Evolutionary conservation across 257 asterid genomes (phyloP).

Genomic region (Eucommia ulmoides): DNA sequence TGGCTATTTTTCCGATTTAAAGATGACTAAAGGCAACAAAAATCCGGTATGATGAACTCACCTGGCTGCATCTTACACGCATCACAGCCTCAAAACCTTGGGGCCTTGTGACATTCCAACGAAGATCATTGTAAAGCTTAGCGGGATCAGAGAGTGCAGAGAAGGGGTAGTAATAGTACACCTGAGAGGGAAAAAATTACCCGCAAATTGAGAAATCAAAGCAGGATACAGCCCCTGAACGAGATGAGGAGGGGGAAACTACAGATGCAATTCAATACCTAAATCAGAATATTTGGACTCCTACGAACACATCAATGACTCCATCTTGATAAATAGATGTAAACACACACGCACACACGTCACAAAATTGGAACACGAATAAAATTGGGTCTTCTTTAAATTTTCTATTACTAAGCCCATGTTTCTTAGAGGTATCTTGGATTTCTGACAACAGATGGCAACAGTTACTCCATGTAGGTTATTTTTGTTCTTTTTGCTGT

Average conservation of each 20-base stretch:
- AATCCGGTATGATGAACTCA: conserved; percentile 24
- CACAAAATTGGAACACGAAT: no score
- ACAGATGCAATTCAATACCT: background rate
- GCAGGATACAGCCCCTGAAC: no score
- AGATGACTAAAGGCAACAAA: no score
- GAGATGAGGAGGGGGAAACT: background rate
- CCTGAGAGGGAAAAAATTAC: conserved; percentile 22
- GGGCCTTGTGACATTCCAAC: conserved; percentile 96
- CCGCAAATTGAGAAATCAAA: background rate
- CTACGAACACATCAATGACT: no score
- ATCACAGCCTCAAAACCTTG: conserved; percentile 99
- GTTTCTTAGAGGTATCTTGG: background rate
- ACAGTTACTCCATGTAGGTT: no score
- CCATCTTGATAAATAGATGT: no score
- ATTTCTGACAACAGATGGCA: background rate
- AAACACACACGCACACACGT: no score
- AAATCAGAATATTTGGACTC: no score
- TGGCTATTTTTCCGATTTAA: no score
- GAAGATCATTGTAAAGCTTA: conserved; percentile 92
- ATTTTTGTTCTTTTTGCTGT: no score
- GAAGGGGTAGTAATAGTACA: conserved; percentile 86
- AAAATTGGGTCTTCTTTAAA: no score
- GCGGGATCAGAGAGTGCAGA: conserved; percentile 93
- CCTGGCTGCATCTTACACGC: conserved; percentile 99
- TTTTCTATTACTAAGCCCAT: no score